Percentiles rank a stretch among this genome's conserved stretches.
Conservation (phyloP, 2,329 filamentous ascomycete species). For the Tolypocladium album region DNA sequence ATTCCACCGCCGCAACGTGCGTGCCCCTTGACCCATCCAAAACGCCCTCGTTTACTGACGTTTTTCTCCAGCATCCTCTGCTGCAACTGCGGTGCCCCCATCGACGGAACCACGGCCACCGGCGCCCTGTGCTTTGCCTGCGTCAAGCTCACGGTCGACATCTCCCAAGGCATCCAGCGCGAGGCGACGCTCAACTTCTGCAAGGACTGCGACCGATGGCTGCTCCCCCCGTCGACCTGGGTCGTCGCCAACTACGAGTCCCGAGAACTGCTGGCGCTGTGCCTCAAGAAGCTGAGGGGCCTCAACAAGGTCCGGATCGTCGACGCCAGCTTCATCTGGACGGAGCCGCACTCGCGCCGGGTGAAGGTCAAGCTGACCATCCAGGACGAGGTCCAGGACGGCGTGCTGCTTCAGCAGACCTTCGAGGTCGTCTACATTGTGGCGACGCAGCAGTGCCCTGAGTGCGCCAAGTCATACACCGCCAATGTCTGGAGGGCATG, state of each 20-base stretch:
- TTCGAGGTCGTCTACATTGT: conserved; percentile 94
- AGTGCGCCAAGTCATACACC: conserved; percentile 92
- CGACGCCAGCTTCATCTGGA: conserved; percentile 96
- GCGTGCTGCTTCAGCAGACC: conserved; percentile 71
- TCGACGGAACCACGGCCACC: conserved; percentile 78
- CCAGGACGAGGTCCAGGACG: conserved; percentile 56
- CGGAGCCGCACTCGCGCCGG: conserved; percentile 87
- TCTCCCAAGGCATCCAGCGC: conserved; percentile 81
- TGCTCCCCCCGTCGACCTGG: conserved; percentile 80
- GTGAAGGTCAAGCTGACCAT: conserved; percentile 94
- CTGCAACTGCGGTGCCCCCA: conserved; percentile 92
- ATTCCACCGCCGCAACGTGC: conserved; percentile 28
- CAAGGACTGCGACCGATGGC: conserved; percentile 89
- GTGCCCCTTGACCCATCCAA: conserved; percentile 7
- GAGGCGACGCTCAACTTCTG: conserved; percentile 88
- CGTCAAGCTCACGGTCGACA: conserved; percentile 87
- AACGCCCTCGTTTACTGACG: background rate
- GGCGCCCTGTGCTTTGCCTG: conserved; percentile 94
- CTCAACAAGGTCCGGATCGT: conserved; percentile 87
- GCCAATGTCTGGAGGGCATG: conserved; percentile 90
- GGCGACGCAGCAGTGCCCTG: conserved; percentile 84
- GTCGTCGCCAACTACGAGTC: conserved; percentile 77
- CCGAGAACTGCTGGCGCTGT: conserved; percentile 83
- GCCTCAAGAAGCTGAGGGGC: conserved; percentile 77
- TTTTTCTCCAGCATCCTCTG: conserved; percentile 59